Evolutionary conservation across 129 eudicot species (phyloP), one percentile per base, ranked within the genome.

Genomic region (Silybum marianum): DNA sequence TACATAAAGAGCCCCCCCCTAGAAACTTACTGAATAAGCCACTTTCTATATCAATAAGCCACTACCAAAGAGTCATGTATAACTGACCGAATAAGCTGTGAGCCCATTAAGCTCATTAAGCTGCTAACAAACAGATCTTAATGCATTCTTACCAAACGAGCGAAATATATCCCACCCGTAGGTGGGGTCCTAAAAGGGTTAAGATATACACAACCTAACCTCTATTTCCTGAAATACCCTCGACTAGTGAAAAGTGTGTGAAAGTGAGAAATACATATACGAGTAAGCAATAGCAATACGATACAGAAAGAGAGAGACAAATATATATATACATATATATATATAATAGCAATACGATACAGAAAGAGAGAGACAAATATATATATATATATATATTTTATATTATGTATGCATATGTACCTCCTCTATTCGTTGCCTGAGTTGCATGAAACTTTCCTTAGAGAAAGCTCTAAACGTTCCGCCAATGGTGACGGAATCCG

Each of bases 401-500:
- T 12, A 0, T 73, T 14, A 16, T 18, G 24, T 14, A 51, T 13
- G 62, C 9, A 18, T 18, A 71, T 18, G 14, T 85, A 93, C 97
- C 97, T 93, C 97, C 60, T 85, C 88, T 46, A 93, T 88, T 69
- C 98, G 81, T 28, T 85, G 87, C 63, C 36, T 88, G 38, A 93
- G 90, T 69, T 84, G 89, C 82, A 72, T 19, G 40, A 89, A 89
- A 78, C 80, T 82, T 8, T 81, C 86, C 76, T 82, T 88, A 34
- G 93, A 81, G 77, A 88, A 83, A n/a, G 97, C 92, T 24, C 97
- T 84, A 74, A 93, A 91, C 6, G 98, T 93, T 69, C 98, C 97
- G 82, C 94, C 98, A 71, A 93, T 86, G 19, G 90, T 84, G 62
- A 89, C 97, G 0, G 94, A 83, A 82, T 91, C 98, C 6, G 93